phyloP scores from a whole-genome alignment of 495 filamentous ascomycete genomes.

The Talaromyces wortmannii region DNA sequence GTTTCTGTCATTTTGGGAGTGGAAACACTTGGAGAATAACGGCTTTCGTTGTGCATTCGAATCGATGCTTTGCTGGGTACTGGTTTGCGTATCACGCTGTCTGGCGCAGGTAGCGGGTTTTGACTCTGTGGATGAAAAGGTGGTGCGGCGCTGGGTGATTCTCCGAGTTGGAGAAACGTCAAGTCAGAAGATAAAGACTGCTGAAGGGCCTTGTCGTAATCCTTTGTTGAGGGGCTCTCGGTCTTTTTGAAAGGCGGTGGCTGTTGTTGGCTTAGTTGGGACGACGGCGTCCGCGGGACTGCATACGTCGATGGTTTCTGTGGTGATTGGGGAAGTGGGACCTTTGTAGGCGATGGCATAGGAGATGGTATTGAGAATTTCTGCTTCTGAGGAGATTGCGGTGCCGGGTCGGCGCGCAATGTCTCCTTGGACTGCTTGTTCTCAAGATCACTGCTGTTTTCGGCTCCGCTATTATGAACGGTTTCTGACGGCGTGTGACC shows the following conservation, averaged over 20 bases:
- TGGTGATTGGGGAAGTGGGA: constrained; percentile 50
- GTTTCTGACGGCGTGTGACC: constrained; percentile 4
- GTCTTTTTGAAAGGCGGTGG: constrained; percentile 16
- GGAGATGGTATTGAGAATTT: constrained; percentile 6
- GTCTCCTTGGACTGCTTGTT: constrained; percentile 6
- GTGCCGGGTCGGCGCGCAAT: constrained; percentile 14
- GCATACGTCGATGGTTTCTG: constrained; percentile 28
- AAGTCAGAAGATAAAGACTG: constrained; percentile 56
- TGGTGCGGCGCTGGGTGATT: constrained; percentile 9
- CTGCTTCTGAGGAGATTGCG: constrained; percentile 10
- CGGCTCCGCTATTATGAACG: not conserved
- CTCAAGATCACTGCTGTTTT: not conserved
- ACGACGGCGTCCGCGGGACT: constrained; percentile 35
- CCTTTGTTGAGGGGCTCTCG: constrained; percentile 34
- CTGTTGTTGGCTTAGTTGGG: constrained; percentile 23
- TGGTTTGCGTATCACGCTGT: constrained; percentile 20
- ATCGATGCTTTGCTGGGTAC: constrained; percentile 6
- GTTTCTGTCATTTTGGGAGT: constrained; percentile 1
- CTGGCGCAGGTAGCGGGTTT: constrained; percentile 11
- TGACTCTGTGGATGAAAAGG: constrained; percentile 7
- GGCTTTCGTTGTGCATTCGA: not conserved
- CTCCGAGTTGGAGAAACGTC: constrained; percentile 34
- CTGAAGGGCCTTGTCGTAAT: constrained; percentile 54
- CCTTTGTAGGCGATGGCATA: constrained; percentile 50
- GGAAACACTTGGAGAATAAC: not conserved